These are phyloP conservation scores for Nicotiana attenuata DNA, from an alignment of 257 asterid genomes.

Conservation along the genomic window DNA sequence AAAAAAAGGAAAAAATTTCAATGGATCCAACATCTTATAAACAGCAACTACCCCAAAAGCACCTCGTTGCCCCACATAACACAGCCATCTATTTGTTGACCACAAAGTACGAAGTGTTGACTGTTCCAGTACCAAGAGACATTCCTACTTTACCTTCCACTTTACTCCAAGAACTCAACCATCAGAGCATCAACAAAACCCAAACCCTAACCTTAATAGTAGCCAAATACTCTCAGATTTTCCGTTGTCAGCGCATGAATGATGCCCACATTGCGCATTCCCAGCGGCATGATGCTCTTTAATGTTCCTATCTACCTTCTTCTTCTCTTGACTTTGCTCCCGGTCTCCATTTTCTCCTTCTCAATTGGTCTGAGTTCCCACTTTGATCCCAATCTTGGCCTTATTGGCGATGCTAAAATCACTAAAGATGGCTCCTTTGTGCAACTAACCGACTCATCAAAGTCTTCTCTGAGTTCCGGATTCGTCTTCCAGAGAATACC, in stretches of 20 bases:
- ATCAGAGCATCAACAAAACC: not conserved
- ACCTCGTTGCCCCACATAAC: too few relatives aligned
- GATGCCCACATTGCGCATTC: not conserved
- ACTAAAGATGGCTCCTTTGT: slow-evolving; percentile 23
- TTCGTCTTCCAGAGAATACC: slow-evolving; percentile 50
- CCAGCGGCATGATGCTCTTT: not conserved
- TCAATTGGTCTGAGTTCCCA: slow-evolving; percentile 38
- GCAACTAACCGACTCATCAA: slow-evolving; percentile 47
- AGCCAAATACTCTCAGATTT: not conserved
- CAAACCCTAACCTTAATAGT: not conserved
- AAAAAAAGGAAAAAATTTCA: too few relatives aligned
- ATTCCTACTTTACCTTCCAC: not conserved
- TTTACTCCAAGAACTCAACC: not conserved
- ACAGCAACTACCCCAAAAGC: too few relatives aligned
- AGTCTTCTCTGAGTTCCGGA: slow-evolving; percentile 52
- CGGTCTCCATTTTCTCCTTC: slow-evolving; percentile 28
- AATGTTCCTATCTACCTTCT: not conserved
- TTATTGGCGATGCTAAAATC: slow-evolving; percentile 57
- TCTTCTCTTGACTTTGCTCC: slow-evolving; percentile 23
- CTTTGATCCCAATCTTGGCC: slow-evolving; percentile 42
- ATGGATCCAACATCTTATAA: too few relatives aligned
- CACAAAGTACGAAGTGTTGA: not conserved
- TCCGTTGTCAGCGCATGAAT: not conserved
- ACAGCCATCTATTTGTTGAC: not conserved
- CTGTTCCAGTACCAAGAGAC: not conserved